Evolutionary conservation across 495 filamentous ascomycete species (phyloP), one percentile per base, ranked within the genome.

Genomic region (Penicilliopsis zonata): DNA sequence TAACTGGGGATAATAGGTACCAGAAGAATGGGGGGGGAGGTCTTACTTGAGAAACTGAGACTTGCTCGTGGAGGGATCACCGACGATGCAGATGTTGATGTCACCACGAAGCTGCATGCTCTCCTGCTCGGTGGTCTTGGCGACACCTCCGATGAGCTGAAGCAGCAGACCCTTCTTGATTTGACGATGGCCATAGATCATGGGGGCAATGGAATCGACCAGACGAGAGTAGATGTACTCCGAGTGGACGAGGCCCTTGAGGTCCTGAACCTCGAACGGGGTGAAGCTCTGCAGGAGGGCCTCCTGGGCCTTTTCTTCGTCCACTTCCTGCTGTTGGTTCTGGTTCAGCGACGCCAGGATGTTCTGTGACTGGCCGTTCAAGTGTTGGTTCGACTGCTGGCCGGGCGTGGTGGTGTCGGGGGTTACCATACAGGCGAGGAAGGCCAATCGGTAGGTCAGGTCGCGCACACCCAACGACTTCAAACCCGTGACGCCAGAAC

Each of bases 11-110:
- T 20, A 30, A 31, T 10, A n/a, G 13, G 23, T 14, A 14, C 13
- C 0, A 17, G 9, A 6, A 9, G 23, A 53, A n/a, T n/a, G n/a
- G n/a, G n/a, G n/a, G n/a, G n/a, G n/a, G n/a, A n/a, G n/a, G n/a
- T n/a, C 66, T 55, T 50, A 73, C 56, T 99, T 99, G 37, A 99
- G 65, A 61, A 99, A 99, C 48, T 99, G 90, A 37, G 85, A 93
- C 56, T 99, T 99, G 39, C 82, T 90, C 2, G 90, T 99, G n/a
- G 82, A 88, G 1, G 90, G 90, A 50, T 99, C 90, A 42, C 90
- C 90, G 34, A 99, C 92, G 46, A 99, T 86, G 53, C 90, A 99
- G 40, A 99, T 87, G 53, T 99, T 99, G 65, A 99, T 82, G 52
- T 99, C 90, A 44, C 90, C 90, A 65, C 90, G 72, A 15, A 99